Percentiles rank a stretch among this genome's conserved stretches.
phyloP scores from a whole-genome alignment of 78 protist genomes.

The Anaeramoeba ignava region DNA sequence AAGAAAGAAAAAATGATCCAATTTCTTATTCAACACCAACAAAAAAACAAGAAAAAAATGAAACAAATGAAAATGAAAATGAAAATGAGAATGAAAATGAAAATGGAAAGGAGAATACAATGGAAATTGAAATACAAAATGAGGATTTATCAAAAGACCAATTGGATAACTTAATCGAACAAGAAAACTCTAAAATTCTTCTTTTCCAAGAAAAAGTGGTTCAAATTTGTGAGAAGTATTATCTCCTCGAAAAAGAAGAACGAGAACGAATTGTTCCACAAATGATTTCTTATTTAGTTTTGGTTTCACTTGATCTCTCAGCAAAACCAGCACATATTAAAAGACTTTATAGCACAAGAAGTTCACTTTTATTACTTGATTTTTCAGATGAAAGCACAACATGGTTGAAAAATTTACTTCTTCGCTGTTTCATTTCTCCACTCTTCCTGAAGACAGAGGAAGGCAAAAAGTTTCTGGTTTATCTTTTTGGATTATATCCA shows the following conservation, averaged over 20 bases:
- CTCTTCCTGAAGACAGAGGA: slow-evolving; percentile 25
- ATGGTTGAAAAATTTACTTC: slow-evolving; percentile 26
- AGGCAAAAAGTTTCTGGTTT: slow-evolving; percentile 34
- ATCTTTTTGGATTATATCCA: slow-evolving; percentile 15
- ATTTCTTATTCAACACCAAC: too few species aligned
- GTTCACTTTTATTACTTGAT: slow-evolving; percentile 24
- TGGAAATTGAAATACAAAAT: too few species aligned
- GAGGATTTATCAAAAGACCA: too few species aligned
- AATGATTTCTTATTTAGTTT: slow-evolving; percentile 30
- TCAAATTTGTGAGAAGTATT: neutral
- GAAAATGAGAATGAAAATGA: too few species aligned
- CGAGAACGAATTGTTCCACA: slow-evolving; percentile 23
- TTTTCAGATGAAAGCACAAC: slow-evolving; percentile 10
- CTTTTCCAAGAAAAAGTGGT: neutral
- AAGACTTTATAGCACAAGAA: slow-evolving; percentile 23
- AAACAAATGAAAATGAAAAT: too few species aligned
- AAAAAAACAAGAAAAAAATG: too few species aligned
- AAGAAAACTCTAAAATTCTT: too few species aligned
- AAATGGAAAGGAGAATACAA: too few species aligned
- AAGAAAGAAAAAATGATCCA: too few species aligned
- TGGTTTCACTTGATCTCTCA: slow-evolving; percentile 13
- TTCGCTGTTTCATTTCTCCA: slow-evolving; percentile 27
- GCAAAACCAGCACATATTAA: slow-evolving; percentile 18
- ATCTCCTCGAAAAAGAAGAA: neutral
- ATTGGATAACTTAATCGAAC: too few species aligned